Conservation (phyloP, 768 basidiomycete genomes). For the Pisolithus tinctorius region DNA sequence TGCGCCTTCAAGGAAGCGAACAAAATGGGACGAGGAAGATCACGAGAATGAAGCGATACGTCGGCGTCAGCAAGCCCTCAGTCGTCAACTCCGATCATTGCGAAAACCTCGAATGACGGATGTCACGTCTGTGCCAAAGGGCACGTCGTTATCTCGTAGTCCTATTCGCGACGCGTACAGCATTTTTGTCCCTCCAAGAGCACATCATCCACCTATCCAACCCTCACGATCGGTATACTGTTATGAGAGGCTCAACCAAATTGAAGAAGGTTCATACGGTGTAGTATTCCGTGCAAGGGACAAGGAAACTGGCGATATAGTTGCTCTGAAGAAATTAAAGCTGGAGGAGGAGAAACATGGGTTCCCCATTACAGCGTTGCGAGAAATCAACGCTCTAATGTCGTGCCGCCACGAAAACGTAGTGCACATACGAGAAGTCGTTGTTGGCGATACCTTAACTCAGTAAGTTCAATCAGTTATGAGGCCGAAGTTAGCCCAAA, state of each 20-base stretch:
- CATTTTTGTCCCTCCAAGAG: constrained; percentile 68
- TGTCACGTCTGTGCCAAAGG: constrained; percentile 10
- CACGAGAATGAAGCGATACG: constrained; percentile 33
- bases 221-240: constrained; percentile 91
- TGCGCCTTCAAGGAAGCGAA: constrained; percentile 65
- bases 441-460: constrained; percentile 96
- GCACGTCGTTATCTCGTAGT: constrained; percentile 11
- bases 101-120: constrained; percentile 15
- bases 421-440: constrained; percentile 93
- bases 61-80: constrained; percentile 36
- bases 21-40: constrained; percentile 62
- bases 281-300: constrained; percentile 95
- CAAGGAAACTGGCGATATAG: constrained; percentile 91
- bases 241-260: constrained; percentile 93
- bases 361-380: constrained; percentile 93
- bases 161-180: constrained; percentile 39
- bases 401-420: constrained; percentile 91
- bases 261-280: constrained; percentile 98
- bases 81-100: constrained; percentile 46
- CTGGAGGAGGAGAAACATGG: constrained; percentile 98
- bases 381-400: constrained; percentile 97
- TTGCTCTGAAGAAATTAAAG: constrained; percentile 96
- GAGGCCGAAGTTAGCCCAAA: constrained; percentile 4
- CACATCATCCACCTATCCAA: constrained; percentile 67
- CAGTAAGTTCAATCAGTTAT: constrained; percentile 66